Base-by-base conservation (phyloP, 129 eudicot genomes). In the Kitagawia praeruptora region DNA sequence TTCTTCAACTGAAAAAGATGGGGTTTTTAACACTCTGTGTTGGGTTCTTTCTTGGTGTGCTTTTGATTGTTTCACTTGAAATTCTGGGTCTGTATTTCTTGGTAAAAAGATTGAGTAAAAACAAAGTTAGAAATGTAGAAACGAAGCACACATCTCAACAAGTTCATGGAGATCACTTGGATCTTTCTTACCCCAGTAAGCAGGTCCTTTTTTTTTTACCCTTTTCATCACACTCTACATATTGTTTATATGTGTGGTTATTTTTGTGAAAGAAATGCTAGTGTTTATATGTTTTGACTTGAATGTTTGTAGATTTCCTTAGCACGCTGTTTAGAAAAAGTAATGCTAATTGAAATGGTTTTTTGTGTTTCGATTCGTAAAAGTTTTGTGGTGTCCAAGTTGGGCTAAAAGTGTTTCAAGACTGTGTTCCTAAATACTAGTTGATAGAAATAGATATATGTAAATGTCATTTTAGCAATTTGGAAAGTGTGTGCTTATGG, bases 1-100 rank as follows among this genome's bases (percentile, higher is more conserved):
- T 67, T 67, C 3, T 67, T 67, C 8, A 25, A 74, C 47, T 14
- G 34, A 49, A 49, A 54, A 5, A 28, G 19, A 78, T 82, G 85
- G 79, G 86, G 85, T 77, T 80, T 76, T 67, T 91, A 81, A 78
- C 88, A 38, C 74, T 91, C 84, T 73, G 84, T 16, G 7, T 83
- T 19, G 90, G 87, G 61, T 89, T 89, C 70, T 75, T 89, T 47
- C 37, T 87, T 64, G 97, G 97, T 70, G 97, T 82, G 58, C 66
- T 89, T n/a, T 79, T 83, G 40, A 88, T 87, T 77, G 40, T 91
- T 51, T 90, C 81, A 14, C 25, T 86, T 66, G 92, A 91, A 83
- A 87, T 85, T 71, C 78, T 74, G 1, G 97, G 82, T 41, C 66
- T 91, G 1, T 80, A 83, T 79, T 79, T 79, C 48, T 78, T 89